Conservation (phyloP, 176 grass and related monocot species). For the Zea mays region Zm-B73-REFERENCE-NAM-5.0 NC_050103.1:177396501-177397000, state of each 20-base stretch:
- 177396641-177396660: neutral
- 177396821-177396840: neutral
- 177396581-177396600: constrained; percentile 3
- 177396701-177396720: constrained; percentile 7
- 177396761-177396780: constrained; percentile 9
- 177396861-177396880: no score
- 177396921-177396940: no score
- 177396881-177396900: no score
- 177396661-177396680: constrained; percentile 1
- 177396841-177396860: neutral
- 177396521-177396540: no score
- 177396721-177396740: neutral
- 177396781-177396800: neutral
- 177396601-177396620: neutral
- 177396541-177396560: no score
- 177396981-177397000: no score
- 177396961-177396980: no score
- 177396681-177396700: neutral
- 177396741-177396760: neutral
- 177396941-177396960: no score
- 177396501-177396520: no score
- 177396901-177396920: no score
- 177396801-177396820: neutral
- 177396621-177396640: neutral
- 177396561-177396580: no score